Evolutionary conservation across 75 land plant genomes (phyloP).

Genomic region (Pinus tabuliformis): DNA sequence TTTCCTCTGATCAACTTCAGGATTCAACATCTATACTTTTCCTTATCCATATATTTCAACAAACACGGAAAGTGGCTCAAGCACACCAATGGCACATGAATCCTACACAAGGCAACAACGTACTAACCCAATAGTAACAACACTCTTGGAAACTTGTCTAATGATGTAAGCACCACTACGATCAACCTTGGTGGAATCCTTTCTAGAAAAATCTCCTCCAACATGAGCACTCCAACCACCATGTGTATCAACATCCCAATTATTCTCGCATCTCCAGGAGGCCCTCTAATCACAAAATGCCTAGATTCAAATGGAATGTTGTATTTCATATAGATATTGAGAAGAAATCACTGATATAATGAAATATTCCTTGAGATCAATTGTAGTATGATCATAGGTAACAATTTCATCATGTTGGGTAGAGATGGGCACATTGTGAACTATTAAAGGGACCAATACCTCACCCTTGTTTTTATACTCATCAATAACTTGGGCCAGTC

Average conservation of each 20-base stretch:
- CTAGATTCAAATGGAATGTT: slow-evolving; percentile 59
- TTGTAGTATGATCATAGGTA: slow-evolving; percentile 53
- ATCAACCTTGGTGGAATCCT: slow-evolving; percentile 44
- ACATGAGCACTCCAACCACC: slow-evolving; percentile 48
- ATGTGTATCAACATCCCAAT: slow-evolving; percentile 52
- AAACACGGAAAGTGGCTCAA: slow-evolving; percentile 46
- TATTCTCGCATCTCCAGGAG: slow-evolving; percentile 53
- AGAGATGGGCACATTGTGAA: slow-evolving; percentile 58
- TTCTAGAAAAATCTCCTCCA: slow-evolving; percentile 35
- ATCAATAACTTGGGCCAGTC: slow-evolving; percentile 66
- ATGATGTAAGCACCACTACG: slow-evolving; percentile 25
- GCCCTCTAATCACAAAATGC: slow-evolving; percentile 53
- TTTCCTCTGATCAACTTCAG: slow-evolving; percentile 33
- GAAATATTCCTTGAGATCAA: slow-evolving; percentile 44
- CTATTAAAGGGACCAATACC: slow-evolving; percentile 42
- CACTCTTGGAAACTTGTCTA: slow-evolving; percentile 37
- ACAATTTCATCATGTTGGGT: slow-evolving; percentile 63
- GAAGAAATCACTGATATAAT: too few species aligned
- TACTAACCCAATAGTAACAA: slow-evolving; percentile 26
- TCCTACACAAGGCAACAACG: slow-evolving; percentile 30
- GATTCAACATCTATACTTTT: slow-evolving; percentile 28
- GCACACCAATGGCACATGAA: slow-evolving; percentile 43
- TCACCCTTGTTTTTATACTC: too few species aligned
- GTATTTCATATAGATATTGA: too few species aligned
- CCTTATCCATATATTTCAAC: slow-evolving; percentile 27